Percentiles rank a stretch among this genome's conserved stretches.
Conservation (phyloP, 2,329 filamentous ascomycete genomes). For the Trichophyton simii region DNA sequence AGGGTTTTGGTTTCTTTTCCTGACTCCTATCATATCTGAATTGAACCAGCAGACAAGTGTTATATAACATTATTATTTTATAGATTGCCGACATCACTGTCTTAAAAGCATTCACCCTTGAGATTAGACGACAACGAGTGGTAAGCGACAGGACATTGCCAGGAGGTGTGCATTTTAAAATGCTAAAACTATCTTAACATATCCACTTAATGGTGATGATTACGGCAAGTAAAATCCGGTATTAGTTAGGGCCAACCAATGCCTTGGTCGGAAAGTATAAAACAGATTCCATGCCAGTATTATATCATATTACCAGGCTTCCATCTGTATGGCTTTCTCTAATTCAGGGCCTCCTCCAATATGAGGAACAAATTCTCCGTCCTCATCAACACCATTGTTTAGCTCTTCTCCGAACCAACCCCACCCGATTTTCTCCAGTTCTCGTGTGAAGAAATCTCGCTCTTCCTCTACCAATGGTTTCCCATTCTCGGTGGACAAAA, state of each 20-base stretch:
- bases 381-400: slow-evolving; percentile 19
- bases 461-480: slow-evolving; percentile 54
- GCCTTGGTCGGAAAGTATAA: too few relatives aligned
- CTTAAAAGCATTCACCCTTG: background rate
- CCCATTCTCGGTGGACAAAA: slow-evolving; percentile 46
- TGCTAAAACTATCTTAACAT: too few relatives aligned
- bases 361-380: slow-evolving; percentile 15
- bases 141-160: too few relatives aligned
- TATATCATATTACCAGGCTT: background rate
- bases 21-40: background rate
- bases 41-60: background rate
- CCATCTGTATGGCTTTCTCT: slow-evolving; percentile 17
- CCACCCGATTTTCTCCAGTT: slow-evolving; percentile 59
- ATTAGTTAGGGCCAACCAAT: too few relatives aligned
- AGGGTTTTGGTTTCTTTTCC: background rate
- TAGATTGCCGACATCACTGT: slow-evolving; percentile 3
- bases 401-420: slow-evolving; percentile 29
- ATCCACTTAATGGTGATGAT: too few relatives aligned
- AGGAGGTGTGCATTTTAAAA: too few relatives aligned
- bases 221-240: too few relatives aligned
- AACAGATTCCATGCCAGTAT: background rate
- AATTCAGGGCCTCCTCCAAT: slow-evolving; percentile 16
- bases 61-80: background rate
- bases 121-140: too few relatives aligned
- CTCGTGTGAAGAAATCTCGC: slow-evolving; percentile 65